Evolutionary conservation across 768 basidiomycete genomes (phyloP), one percentile per base, ranked within the genome.

Genomic region (Lactarius sanguifluus): DNA sequence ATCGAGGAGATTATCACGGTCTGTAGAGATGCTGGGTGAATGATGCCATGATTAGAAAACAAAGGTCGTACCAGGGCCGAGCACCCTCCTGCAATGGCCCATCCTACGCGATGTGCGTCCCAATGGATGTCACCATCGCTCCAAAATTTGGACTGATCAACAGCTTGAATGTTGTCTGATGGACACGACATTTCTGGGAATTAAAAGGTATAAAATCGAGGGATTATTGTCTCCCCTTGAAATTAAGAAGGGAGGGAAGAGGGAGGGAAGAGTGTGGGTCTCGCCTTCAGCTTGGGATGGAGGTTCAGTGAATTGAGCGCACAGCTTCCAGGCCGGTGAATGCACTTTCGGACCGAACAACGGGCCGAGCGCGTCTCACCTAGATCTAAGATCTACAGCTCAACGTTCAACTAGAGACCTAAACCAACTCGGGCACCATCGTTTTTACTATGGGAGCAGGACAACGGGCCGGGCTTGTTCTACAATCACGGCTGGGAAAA

Each of bases 71-170:
- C 89, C 38, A 85, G 50, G 47, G 76, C 74, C 3, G 90, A 77
- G 70, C 85, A 88, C 18, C 78, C 81, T 32, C 90, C 90, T 18
- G 89, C 83, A 63, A 91, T 80, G 12, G 87, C 81, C 90, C 90
- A 91, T 59, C 90, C 90, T 74, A 90, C 86, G 70, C 84, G 79
- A 76, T 88, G 87, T 16, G 76, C 71, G 67, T 85, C 82, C 88
- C 86, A 89, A 71, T 87, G 78, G 25, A 82, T 59, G 13, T 82
- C 81, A 43, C 80, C 78, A 0, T 78, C 69, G 71, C 77, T 77
- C 89, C 88, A 91, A 73, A 91, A 91, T 12, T 76, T 77, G 57
- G 80, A 79, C 73, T 91, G 86, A 75, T 91, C 88, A 30, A 84
- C 72, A 1, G 66, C 73, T 30, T 75, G 66, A 0, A 79, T 76